Percentiles rank a stretch among this genome's conserved stretches.
Conservation (phyloP, 352 stramenopile genomes). For the Phytophthora pisi region DNA sequence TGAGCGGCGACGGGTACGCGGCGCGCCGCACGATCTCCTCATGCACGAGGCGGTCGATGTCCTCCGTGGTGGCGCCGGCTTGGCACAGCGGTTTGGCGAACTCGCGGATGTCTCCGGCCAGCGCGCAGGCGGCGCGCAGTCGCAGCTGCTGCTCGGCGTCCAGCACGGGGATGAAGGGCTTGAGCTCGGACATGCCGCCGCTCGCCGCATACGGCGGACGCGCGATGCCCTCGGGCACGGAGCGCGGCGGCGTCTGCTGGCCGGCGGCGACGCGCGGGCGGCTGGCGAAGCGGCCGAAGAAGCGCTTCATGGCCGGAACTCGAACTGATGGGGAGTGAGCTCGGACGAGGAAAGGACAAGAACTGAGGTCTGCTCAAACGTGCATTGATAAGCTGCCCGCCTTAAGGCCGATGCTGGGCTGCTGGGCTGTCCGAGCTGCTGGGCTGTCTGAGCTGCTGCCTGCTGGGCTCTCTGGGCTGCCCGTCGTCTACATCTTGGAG, state of each 20-base stretch:
- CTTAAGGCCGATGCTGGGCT: background rate
- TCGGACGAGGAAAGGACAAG: slow-evolving; percentile 3
- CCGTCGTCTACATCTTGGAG: slow-evolving; percentile 19
- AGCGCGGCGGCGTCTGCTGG: slow-evolving; percentile 49
- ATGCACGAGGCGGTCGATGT: slow-evolving; percentile 94
- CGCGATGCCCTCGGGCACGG: slow-evolving; percentile 59
- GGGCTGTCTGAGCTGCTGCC: no score
- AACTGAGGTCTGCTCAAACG: no score
- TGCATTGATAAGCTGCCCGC: no score
- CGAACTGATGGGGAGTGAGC: background rate
- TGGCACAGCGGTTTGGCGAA: slow-evolving; percentile 79
- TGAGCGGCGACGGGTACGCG: slow-evolving; percentile 92
- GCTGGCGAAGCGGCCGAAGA: slow-evolving; percentile 37
- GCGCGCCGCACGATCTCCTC: slow-evolving; percentile 85
- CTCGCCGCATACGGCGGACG: slow-evolving; percentile 69
- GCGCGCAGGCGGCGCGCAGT: slow-evolving; percentile 69
- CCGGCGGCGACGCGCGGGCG: slow-evolving; percentile 55
- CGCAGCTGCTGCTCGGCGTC: slow-evolving; percentile 66
- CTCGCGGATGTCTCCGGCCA: slow-evolving; percentile 81
- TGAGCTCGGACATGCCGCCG: slow-evolving; percentile 68
- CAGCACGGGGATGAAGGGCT: slow-evolving; percentile 82
- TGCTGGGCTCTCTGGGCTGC: no score
- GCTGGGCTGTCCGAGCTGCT: no score
- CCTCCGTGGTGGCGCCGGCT: slow-evolving; percentile 91
- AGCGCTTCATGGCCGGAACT: slow-evolving; percentile 32